phyloP scores from a whole-genome alignment of 2,329 filamentous ascomycete species.

The Fusarium anthophilum region DNA sequence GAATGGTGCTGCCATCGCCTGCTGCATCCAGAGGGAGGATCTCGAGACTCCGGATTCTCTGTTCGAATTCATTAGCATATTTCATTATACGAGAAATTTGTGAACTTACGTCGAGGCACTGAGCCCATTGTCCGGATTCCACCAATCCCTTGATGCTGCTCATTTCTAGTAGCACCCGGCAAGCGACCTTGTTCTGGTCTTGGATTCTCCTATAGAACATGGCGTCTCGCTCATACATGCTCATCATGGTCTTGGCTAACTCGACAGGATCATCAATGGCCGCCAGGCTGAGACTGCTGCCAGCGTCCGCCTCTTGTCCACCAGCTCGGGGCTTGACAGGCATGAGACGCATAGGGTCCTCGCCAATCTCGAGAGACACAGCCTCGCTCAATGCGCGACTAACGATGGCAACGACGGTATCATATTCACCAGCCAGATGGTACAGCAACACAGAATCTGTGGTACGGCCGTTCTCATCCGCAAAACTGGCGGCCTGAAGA shows the following conservation, averaged over 20 bases:
- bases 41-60: conserved; percentile 78
- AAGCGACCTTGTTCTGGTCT: conserved; percentile 65
- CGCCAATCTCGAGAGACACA: conserved; percentile 84
- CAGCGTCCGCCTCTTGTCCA: conserved; percentile 51
- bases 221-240: conserved; percentile 68
- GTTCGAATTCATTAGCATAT: conserved; percentile 31
- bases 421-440: conserved; percentile 93
- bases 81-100: background rate
- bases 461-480: conserved; percentile 91
- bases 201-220: conserved; percentile 69
- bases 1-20: conserved; percentile 81
- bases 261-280: conserved; percentile 69
- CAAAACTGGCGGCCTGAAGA: conserved; percentile 87
- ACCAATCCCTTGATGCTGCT: conserved; percentile 68
- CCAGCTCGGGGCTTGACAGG: conserved; percentile 77
- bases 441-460: conserved; percentile 95
- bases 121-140: conserved; percentile 64
- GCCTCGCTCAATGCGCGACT: conserved; percentile 91
- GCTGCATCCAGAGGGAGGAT: conserved; percentile 82
- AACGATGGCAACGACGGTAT: conserved; percentile 90
- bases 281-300: conserved; percentile 69
- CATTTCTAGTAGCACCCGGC: conserved; percentile 67
- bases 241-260: conserved; percentile 69
- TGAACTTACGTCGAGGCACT: conserved; percentile 65
- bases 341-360: conserved; percentile 80